Evolutionary conservation across 495 filamentous ascomycete genomes (phyloP).

Genomic region (Aspergillus affinis): DNA sequence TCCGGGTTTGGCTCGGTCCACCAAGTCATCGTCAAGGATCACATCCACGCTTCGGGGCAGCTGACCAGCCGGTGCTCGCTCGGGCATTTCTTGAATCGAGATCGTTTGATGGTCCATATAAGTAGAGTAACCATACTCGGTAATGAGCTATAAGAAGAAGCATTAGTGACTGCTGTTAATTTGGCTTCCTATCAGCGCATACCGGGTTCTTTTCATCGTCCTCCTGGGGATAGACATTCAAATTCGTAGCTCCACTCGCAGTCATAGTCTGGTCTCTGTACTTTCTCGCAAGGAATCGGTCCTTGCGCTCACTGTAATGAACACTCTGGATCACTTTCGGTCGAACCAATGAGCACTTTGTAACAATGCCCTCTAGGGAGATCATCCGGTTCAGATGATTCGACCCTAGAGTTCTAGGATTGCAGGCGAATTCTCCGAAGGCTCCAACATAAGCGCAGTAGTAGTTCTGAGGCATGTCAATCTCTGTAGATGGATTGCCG

Average conservation of each 20-base stretch:
- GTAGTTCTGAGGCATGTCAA: slow-evolving; percentile 57
- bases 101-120: slow-evolving; percentile 98
- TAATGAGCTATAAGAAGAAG: slow-evolving; percentile 58
- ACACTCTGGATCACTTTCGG: slow-evolving; percentile 98
- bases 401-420: slow-evolving; percentile 88
- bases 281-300: slow-evolving; percentile 78
- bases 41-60: slow-evolving; percentile 97
- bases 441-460: slow-evolving; percentile 95
- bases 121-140: slow-evolving; percentile 93
- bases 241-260: slow-evolving; percentile 77
- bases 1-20: slow-evolving; percentile 92
- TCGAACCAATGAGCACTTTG: slow-evolving; percentile 89
- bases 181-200: slow-evolving; percentile 17
- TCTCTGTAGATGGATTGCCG: slow-evolving; percentile 1
- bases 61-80: slow-evolving; percentile 93
- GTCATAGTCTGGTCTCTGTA: slow-evolving; percentile 97
- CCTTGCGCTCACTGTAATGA: slow-evolving; percentile 84
- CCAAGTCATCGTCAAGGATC: slow-evolving; percentile 93
- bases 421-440: slow-evolving; percentile 93
- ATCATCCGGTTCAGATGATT: slow-evolving; percentile 92
- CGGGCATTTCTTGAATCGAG: slow-evolving; percentile 99
- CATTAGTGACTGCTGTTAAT: slow-evolving; percentile 13
- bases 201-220: slow-evolving; percentile 79
- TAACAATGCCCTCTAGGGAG: slow-evolving; percentile 96
- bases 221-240: slow-evolving; percentile 91